These are phyloP conservation scores for Metschnikowia cerradonensis DNA, from an alignment of 805 yeast species.

Conservation along the genomic window DNA sequence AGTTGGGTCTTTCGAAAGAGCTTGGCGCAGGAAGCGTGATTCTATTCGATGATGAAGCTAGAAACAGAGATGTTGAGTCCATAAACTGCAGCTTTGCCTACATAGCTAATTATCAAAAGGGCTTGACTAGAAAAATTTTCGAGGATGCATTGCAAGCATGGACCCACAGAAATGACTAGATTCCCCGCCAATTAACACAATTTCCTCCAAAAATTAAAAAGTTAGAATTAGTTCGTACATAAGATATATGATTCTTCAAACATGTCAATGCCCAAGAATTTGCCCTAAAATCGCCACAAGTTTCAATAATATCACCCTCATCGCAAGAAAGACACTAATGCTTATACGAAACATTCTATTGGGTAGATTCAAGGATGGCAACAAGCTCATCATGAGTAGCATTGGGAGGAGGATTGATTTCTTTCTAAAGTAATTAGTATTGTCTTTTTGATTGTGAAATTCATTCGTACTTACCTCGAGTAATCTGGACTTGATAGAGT, in stretches of 20 bases:
- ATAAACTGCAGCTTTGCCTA: conserved; percentile 69
- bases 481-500: neutral
- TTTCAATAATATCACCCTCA: conserved; percentile 3
- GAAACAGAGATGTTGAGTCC: conserved; percentile 71
- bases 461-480: conserved; percentile 16
- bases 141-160: conserved; percentile 40
- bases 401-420: conserved; percentile 42
- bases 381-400: conserved; percentile 45
- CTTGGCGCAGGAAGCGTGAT: conserved; percentile 40
- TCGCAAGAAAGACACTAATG: conserved; percentile 5
- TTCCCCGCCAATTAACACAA: neutral
- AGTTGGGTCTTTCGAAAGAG: conserved; percentile 45
- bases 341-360: conserved; percentile 17
- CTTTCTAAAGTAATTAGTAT: conserved; percentile 36
- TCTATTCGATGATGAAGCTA: conserved; percentile 72
- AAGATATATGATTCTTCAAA: neutral
- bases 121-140: conserved; percentile 55
- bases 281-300: neutral
- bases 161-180: neutral
- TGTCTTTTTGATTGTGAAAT: conserved; percentile 30
- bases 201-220: neutral
- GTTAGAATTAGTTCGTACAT: neutral
- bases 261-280: neutral
- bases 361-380: conserved; percentile 43
- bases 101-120: conserved; percentile 52